These are phyloP conservation scores for Micractinium sp. DNA, from an alignment of 139 green algal species.

Conservation along the genomic window DNA sequence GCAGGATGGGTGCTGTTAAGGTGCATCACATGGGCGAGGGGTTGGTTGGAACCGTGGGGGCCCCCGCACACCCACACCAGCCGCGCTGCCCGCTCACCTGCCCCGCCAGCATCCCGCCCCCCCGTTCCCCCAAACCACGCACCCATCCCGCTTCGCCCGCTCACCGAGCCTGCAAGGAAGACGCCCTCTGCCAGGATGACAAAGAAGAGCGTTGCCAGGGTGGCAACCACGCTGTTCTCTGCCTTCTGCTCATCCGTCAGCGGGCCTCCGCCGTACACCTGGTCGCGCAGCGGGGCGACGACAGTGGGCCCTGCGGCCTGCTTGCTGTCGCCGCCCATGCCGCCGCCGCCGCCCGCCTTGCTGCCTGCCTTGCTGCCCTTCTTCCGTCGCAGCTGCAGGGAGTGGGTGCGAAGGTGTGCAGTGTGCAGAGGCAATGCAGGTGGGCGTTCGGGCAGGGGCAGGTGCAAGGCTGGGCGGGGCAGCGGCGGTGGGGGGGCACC, in stretches of 20 bases:
- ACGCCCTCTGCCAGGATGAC: constrained; percentile 61
- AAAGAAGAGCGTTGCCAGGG: constrained; percentile 49
- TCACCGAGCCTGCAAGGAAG: constrained; percentile 51
- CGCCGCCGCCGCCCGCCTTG: background rate
- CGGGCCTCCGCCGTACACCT: constrained; percentile 49
- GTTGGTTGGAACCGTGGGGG: too few species aligned
- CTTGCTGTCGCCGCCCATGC: background rate
- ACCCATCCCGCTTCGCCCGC: background rate
- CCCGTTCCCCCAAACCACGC: background rate
- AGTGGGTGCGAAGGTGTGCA: too few species aligned
- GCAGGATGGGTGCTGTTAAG: too few species aligned
- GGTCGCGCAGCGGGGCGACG: constrained; percentile 27
- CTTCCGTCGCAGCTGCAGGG: background rate
- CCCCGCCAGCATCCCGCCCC: background rate
- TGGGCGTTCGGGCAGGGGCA: too few species aligned
- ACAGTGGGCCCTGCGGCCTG: constrained; percentile 18
- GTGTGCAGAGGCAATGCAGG: too few species aligned
- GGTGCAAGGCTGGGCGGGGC: background rate
- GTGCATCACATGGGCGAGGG: too few species aligned
- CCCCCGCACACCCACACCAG: too few species aligned
- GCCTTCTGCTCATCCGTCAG: constrained; percentile 28
- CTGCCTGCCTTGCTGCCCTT: background rate
- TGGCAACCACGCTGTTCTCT: constrained; percentile 38
- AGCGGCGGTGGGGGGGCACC: background rate
- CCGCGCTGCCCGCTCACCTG: background rate